phyloP scores from a whole-genome alignment of 345 rosid genomes.

The Linum tenue region DNA sequence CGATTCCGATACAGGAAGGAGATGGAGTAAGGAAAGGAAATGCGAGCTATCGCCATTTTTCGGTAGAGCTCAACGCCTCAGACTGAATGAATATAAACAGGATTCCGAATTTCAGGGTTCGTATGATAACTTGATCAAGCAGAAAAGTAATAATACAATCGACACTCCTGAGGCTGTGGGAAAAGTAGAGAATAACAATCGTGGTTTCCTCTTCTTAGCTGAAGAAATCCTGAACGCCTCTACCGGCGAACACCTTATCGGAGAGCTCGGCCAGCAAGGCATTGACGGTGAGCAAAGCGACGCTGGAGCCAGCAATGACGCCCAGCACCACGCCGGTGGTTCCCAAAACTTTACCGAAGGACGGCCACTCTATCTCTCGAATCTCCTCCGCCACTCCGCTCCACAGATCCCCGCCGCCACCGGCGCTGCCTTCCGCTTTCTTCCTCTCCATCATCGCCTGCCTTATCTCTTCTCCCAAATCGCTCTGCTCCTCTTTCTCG shows the following conservation, averaged over 20 bases:
- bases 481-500: constrained; percentile 31
- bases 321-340: constrained; percentile 86
- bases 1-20: too few relatives aligned
- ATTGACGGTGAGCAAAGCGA: constrained; percentile 80
- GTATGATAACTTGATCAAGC: too few relatives aligned
- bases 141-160: neutral
- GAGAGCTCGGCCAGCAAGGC: constrained; percentile 84
- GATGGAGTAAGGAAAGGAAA: too few relatives aligned
- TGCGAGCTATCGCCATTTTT: too few relatives aligned
- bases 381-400: constrained; percentile 85
- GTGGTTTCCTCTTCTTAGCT: constrained; percentile 18
- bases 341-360: constrained; percentile 72
- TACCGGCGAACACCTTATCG: constrained; percentile 68
- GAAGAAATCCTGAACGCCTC: constrained; percentile 85
- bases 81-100: too few relatives aligned
- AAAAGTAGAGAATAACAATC: too few relatives aligned
- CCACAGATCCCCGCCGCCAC: constrained; percentile 29
- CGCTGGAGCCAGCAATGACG: constrained; percentile 84
- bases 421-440: constrained; percentile 20
- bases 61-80: too few relatives aligned
- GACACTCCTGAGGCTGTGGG: neutral
- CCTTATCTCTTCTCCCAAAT: constrained; percentile 62
- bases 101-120: too few relatives aligned
- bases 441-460: constrained; percentile 63
- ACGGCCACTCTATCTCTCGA: constrained; percentile 88